These are phyloP conservation scores for Leucogyrophana mollusca DNA, from an alignment of 768 basidiomycete genomes.

Conservation along the genomic window DNA sequence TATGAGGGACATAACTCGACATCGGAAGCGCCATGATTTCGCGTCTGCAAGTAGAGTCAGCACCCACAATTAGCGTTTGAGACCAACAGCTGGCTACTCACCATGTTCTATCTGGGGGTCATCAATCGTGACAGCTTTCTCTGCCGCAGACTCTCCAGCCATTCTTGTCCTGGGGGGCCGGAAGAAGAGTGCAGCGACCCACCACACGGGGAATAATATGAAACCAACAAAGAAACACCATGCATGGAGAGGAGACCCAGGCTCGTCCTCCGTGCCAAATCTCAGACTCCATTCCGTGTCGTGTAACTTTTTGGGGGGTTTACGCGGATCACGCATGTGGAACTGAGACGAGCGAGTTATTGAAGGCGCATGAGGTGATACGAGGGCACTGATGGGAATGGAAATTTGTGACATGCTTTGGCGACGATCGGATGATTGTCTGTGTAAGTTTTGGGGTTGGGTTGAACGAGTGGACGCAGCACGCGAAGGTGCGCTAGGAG, in stretches of 20 bases:
- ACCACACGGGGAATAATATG: slow-evolving; percentile 53
- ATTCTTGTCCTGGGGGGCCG: slow-evolving; percentile 61
- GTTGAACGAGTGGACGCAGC: slow-evolving; percentile 34
- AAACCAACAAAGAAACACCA: slow-evolving; percentile 83
- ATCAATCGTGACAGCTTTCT: slow-evolving; percentile 72
- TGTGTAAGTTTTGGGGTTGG: slow-evolving; percentile 21
- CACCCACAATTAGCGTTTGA: slow-evolving; percentile 2
- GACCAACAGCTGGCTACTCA: slow-evolving; percentile 32
- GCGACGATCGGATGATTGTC: slow-evolving; percentile 39
- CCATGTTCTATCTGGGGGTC: slow-evolving; percentile 80
- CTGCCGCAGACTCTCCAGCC: slow-evolving; percentile 52
- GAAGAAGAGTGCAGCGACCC: slow-evolving; percentile 58
- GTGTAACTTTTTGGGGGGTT: slow-evolving; percentile 51
- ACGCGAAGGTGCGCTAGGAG: slow-evolving; percentile 35
- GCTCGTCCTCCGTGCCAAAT: slow-evolving; percentile 52
- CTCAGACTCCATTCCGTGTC: slow-evolving; percentile 63
- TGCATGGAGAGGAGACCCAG: slow-evolving; percentile 56
- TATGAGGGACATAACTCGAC: slow-evolving; percentile 67
- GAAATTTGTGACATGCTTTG: slow-evolving; percentile 67
- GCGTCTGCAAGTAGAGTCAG: slow-evolving; percentile 48
- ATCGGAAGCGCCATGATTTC: slow-evolving; percentile 69
- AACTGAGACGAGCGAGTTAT: slow-evolving; percentile 56
- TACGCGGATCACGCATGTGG: slow-evolving; percentile 81
- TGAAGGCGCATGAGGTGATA: slow-evolving; percentile 79
- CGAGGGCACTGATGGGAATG: slow-evolving; percentile 76